These are phyloP conservation scores for Aspergillus diversus DNA, from an alignment of 495 filamentous ascomycete species.

Conservation along the genomic window DNA sequence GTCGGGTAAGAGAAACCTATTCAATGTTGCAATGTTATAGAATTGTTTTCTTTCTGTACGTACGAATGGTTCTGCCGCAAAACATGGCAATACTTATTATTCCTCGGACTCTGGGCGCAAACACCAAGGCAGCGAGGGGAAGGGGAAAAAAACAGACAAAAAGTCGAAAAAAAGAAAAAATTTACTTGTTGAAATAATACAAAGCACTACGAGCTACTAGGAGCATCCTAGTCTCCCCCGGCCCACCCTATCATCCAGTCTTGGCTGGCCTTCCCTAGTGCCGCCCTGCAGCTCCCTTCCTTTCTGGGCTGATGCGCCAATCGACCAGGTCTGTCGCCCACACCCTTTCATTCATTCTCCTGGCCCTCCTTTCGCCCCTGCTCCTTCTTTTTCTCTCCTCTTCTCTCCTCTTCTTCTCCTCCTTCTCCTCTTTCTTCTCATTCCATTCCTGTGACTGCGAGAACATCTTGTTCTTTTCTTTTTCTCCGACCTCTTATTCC, in stretches of 20 bases:
- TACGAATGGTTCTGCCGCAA: no score
- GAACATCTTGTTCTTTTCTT: slow-evolving; percentile 27
- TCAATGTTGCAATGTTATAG: no score
- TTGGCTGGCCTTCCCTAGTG: slow-evolving; percentile 31
- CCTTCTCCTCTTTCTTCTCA: slow-evolving; percentile 34
- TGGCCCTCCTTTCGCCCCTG: slow-evolving; percentile 29
- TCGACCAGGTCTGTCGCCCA: slow-evolving; percentile 31
- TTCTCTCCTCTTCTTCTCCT: slow-evolving; percentile 24
- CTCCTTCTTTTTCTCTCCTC: slow-evolving; percentile 32
- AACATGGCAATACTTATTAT: no score
- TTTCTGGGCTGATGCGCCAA: slow-evolving; percentile 28
- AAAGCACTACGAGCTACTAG: slow-evolving; percentile 9
- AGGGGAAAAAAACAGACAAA: slow-evolving; percentile 11
- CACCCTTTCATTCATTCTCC: slow-evolving; percentile 29
- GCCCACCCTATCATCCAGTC: slow-evolving; percentile 11
- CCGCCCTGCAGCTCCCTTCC: slow-evolving; percentile 51
- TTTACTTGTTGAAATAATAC: not conserved
- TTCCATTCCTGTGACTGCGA: slow-evolving; percentile 20
- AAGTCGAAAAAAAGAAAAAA: slow-evolving; percentile 1
- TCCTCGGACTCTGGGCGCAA: not conserved
- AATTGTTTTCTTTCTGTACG: no score
- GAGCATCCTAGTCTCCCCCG: slow-evolving; percentile 15
- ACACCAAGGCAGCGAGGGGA: not conserved
- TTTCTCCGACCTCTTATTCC: slow-evolving; percentile 31
- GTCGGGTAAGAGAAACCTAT: no score